Evolutionary conservation across 495 filamentous ascomycete genomes (phyloP), one percentile per base, ranked within the genome.

Genomic region (Trypethelium eluteriae): DNA sequence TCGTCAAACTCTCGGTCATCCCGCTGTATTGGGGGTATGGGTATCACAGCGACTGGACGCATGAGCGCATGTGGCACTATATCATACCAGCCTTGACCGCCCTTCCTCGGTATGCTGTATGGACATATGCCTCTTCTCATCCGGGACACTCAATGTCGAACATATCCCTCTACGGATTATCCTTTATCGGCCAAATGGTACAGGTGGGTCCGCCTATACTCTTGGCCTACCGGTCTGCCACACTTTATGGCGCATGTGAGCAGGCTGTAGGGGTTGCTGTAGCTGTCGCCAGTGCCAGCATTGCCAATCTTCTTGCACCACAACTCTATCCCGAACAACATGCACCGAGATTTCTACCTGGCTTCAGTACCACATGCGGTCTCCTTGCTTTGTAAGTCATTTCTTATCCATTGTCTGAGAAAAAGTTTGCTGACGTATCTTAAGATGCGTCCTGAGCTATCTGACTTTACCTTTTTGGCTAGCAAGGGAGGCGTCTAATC

Each of bases 221-320:
- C 14, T 41, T 69, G 9, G 38, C 25, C 50, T 63, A 67, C 36
- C 46, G 53, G 5, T 39, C 64, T 39, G 46, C 41, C 14, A 69
- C 63, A 41, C 67, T 69, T 3, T 66, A 69, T 38, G 67, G 63
- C 49, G 56, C 67, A 53, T 56, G 64, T 12, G 67, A 64, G 39
- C 64, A 70, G 38, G 64, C 68, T 18, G 59, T 70, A 6, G 64
- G 68, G 56, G 68, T 64, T 39, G 68, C 68, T 38, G 38, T 56
- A 53, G 59, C 65, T 14, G 53, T 69, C 5, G 67, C 68, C 12
- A 61, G 64, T 9, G 25, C 62, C 12, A 62, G 38, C 38, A 68
- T 68, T 41, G 63, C 67, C 12, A 39, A 9, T 38, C 65, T 68
- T 35, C 34, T 68, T 10, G 67, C 63, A 2, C 53, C 63, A 36